Evolutionary conservation across 176 grass and related monocot genomes (phyloP).

Genomic region (Otatea glauca): DNA sequence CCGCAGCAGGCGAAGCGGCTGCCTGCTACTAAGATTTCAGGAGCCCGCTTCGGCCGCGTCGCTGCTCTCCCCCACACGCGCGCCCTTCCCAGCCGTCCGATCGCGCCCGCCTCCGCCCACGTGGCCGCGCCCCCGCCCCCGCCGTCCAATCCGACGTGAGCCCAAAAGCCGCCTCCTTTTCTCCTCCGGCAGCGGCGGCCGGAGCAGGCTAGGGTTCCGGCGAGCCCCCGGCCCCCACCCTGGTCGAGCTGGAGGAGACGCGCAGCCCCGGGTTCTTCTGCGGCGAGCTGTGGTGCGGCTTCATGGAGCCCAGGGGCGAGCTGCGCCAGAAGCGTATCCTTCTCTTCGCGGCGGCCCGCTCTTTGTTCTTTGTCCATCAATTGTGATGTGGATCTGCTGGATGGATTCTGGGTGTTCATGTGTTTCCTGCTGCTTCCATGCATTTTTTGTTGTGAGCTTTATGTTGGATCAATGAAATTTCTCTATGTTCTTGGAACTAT

Average conservation of each 20-base stretch:
- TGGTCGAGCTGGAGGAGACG: conserved; percentile 86
- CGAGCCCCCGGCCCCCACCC: not conserved
- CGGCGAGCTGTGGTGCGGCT: conserved; percentile 84
- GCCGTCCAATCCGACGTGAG: not conserved
- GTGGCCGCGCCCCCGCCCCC: conserved; percentile 29
- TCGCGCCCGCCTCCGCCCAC: conserved; percentile 18
- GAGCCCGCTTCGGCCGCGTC: conserved; percentile 42
- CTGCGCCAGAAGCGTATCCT: conserved; percentile 68
- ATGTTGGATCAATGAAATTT: conserved; percentile 28
- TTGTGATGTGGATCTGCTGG: conserved; percentile 20
- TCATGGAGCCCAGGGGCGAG: conserved; percentile 80
- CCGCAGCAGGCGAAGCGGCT: conserved; percentile 24
- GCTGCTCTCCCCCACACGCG: not conserved
- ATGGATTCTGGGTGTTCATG: not conserved
- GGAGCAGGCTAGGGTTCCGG: conserved; percentile 48
- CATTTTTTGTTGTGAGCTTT: conserved; percentile 7
- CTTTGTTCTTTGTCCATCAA: conserved; percentile 6
- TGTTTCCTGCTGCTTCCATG: not conserved
- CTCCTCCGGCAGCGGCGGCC: conserved; percentile 39
- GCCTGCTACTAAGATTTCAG: conserved; percentile 43
- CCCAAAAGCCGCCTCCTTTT: not conserved
- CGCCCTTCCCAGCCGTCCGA: conserved; percentile 32
- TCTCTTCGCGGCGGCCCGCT: not conserved
- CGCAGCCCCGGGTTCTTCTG: conserved; percentile 73
- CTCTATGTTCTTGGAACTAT: not conserved